Conservation (phyloP, 345 rosid genomes). For the Kandelia obovata region DNA sequence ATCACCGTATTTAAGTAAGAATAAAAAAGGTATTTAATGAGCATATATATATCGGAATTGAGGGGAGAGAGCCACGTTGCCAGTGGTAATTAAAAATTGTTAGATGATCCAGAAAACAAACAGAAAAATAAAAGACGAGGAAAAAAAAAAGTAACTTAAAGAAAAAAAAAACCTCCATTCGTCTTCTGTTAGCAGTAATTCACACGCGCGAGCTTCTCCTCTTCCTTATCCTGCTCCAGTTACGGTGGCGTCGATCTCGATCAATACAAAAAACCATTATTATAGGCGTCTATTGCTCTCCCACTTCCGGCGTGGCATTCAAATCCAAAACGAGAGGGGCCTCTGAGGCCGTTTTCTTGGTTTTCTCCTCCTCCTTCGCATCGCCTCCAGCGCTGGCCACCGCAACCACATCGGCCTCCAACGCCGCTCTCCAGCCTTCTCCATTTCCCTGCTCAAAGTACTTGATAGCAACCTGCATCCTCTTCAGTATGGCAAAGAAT, state of each 20-base stretch:
- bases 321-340: conserved; percentile 9
- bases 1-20: too few species aligned
- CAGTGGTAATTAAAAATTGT: background rate
- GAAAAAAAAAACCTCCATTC: background rate
- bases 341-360: background rate
- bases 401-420: conserved; percentile 15
- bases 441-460: conserved; percentile 12
- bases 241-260: background rate
- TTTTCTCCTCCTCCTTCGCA: conserved; percentile 2
- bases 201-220: background rate
- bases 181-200: background rate
- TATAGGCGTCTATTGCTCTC: background rate
- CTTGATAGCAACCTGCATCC: conserved; percentile 22
- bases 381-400: conserved; percentile 1
- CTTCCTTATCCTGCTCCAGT: background rate
- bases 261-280: background rate
- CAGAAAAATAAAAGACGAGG: background rate
- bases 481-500: conserved; percentile 21
- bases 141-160: background rate
- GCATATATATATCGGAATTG: too few species aligned
- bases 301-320: conserved; percentile 20
- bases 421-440: conserved; percentile 22
- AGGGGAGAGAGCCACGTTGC: too few species aligned
- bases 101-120: background rate
- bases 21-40: too few species aligned